Evolutionary conservation across 1,139 yeast genomes (phyloP).

Genomic region (Zhuliangozyma blackwelliae): DNA sequence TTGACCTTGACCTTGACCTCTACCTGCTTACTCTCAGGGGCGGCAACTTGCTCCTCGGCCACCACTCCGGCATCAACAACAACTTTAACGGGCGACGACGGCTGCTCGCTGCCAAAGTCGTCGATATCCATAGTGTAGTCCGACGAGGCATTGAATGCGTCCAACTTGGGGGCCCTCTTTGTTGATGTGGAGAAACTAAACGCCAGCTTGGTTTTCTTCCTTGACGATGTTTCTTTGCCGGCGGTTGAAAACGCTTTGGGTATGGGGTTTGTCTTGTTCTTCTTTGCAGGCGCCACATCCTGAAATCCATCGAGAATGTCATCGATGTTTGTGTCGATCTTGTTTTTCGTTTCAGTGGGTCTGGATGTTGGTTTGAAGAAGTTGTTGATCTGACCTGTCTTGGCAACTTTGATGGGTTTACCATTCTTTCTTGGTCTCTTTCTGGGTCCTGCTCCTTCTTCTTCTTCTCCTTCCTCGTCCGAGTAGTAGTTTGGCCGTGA

Average conservation of each 20-base stretch:
- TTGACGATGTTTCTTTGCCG: conserved; percentile 10
- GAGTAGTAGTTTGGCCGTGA: conserved; percentile 49
- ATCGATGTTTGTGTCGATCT: conserved; percentile 37
- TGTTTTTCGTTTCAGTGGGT: conserved; percentile 17
- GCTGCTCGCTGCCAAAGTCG: conserved; percentile 15
- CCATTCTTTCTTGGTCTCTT: conserved; percentile 28
- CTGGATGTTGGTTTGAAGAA: conserved; percentile 45
- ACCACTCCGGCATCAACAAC: conserved; percentile 5
- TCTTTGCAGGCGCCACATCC: conserved; percentile 14
- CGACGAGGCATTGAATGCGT: conserved; percentile 12
- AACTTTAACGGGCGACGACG: conserved; percentile 23
- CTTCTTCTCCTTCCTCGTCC: conserved; percentile 42
- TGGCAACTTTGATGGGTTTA: conserved; percentile 41
- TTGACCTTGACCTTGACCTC: not conserved
- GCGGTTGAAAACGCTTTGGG: conserved; percentile 10
- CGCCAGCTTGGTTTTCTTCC: conserved; percentile 12
- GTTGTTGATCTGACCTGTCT: conserved; percentile 48
- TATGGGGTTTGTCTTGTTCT: conserved; percentile 2
- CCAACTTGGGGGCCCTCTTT: conserved; percentile 14
- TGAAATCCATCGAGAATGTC: conserved; percentile 44
- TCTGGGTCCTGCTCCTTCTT: conserved; percentile 19
- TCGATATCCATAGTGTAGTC: conserved; percentile 18
- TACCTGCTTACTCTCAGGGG: too few species aligned
- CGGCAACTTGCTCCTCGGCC: conserved; percentile 7
- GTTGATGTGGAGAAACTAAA: conserved; percentile 28